A percentile compares a stretch with the other conserved stretches of the same genome.
Evolutionary conservation across 2,329 filamentous ascomycete species (phyloP).

Genomic region (Fulvia fulva): DNA sequence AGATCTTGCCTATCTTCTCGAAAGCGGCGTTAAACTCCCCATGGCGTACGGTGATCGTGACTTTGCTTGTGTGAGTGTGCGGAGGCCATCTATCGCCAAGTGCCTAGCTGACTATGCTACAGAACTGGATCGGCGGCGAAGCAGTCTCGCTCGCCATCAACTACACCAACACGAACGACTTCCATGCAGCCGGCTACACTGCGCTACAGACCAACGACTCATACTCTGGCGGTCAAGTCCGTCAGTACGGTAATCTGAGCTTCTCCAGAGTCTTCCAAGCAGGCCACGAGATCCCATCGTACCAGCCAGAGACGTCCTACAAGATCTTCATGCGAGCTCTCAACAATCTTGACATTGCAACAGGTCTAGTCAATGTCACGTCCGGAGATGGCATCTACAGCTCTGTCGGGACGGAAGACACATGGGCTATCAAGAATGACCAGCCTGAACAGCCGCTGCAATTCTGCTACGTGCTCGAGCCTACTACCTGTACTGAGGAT

Average conservation of each 20-base stretch:
- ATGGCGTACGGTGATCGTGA: constrained; percentile 56
- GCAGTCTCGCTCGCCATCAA: constrained; percentile 47
- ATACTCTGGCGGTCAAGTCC: constrained; percentile 23
- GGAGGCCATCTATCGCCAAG: background rate
- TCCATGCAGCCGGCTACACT: constrained; percentile 47
- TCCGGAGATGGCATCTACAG: constrained; percentile 34
- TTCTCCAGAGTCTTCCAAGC: constrained; percentile 27
- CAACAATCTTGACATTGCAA: constrained; percentile 50
- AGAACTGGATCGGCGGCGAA: constrained; percentile 53
- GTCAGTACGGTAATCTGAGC: constrained; percentile 30
- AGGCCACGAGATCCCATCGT: constrained; percentile 33
- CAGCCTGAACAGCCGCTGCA: constrained; percentile 15
- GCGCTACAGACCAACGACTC: constrained; percentile 17
- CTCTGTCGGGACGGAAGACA: constrained; percentile 23
- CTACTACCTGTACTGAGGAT: constrained; percentile 19
- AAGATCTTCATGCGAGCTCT: constrained; percentile 53
- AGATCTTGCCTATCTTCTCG: constrained; percentile 46
- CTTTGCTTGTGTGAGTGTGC: constrained; percentile 36
- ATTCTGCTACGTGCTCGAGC: constrained; percentile 20
- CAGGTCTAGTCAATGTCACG: constrained; percentile 40
- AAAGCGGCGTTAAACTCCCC: constrained; percentile 53
- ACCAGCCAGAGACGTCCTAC: constrained; percentile 54
- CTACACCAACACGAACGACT: constrained; percentile 39
- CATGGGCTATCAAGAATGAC: constrained; percentile 13
- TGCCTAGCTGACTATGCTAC: background rate